These are phyloP conservation scores for Diphasiastrum complanatum DNA, from an alignment of 83 land plant genomes.

Conservation along the genomic window DNA sequence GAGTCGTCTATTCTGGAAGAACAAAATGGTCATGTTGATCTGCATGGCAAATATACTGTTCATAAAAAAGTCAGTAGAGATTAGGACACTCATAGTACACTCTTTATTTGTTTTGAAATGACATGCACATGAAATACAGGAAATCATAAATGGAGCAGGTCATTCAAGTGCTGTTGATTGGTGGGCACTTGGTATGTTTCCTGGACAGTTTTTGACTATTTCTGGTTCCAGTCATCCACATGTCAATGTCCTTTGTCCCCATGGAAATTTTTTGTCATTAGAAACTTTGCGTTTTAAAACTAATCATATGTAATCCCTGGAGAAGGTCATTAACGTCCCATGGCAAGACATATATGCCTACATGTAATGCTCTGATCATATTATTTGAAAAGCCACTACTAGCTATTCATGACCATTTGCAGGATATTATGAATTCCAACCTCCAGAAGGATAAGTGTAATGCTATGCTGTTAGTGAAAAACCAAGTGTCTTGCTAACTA, in stretches of 20 bases:
- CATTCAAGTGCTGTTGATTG: slow-evolving; percentile 96
- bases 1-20: neutral
- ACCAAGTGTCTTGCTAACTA: no score
- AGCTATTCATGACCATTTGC: no score
- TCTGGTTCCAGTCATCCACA: no score
- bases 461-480: no score
- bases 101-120: no score
- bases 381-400: neutral
- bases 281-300: neutral
- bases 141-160: slow-evolving; percentile 81
- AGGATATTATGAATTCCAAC: no score
- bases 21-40: neutral
- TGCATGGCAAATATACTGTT: no score
- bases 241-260: neutral
- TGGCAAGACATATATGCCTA: neutral
- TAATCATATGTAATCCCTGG: neutral
- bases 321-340: neutral
- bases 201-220: neutral
- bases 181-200: slow-evolving; percentile 96
- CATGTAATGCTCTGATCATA: neutral
- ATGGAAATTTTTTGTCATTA: neutral
- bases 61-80: no score
- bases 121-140: no score
- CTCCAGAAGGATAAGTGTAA: no score
- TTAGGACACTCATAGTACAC: no score